phyloP scores from a whole-genome alignment of 164 flowering plant genomes.

The Warburgia ugandensis region DNA sequence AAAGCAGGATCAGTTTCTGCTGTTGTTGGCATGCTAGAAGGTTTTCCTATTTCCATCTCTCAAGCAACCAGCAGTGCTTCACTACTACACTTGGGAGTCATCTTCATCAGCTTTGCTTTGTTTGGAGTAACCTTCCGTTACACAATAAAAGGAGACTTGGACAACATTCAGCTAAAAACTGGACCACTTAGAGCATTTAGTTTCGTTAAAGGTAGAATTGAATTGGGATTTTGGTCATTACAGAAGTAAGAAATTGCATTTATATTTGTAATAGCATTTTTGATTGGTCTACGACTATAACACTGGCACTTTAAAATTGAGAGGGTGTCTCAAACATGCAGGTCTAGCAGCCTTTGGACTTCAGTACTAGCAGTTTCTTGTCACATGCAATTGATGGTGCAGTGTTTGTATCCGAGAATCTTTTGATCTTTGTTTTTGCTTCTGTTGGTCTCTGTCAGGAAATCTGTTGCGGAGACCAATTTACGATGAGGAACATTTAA shows the following conservation, averaged over 20 bases:
- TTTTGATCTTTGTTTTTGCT: conserved; percentile 62
- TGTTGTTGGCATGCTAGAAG: conserved; percentile 68
- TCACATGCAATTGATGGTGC: conserved; percentile 63
- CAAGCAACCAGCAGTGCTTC: conserved; percentile 36
- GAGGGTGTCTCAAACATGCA: conserved; percentile 27
- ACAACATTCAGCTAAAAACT: conserved; percentile 73
- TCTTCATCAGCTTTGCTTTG: conserved; percentile 68
- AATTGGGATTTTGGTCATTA: not conserved
- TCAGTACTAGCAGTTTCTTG: conserved; percentile 41
- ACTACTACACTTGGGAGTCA: conserved; percentile 59
- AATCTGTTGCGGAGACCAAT: too few relatives aligned
- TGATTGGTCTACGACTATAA: too few relatives aligned
- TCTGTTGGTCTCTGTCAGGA: conserved; percentile 57
- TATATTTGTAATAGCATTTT: not conserved
- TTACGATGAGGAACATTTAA: conserved; percentile 1
- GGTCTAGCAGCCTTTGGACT: conserved; percentile 71
- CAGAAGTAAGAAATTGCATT: not conserved
- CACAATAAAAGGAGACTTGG: conserved; percentile 76
- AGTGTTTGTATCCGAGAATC: conserved; percentile 43
- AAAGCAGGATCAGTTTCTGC: conserved; percentile 76
- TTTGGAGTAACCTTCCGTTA: conserved; percentile 88
- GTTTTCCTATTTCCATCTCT: conserved; percentile 57
- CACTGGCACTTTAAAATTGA: not conserved
- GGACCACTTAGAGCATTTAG: conserved; percentile 83
- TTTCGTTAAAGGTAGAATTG: conserved; percentile 58